A percentile compares a stretch with the other conserved stretches of the same genome.
phyloP scores from a whole-genome alignment of 495 filamentous ascomycete species.

The Penicillium crystallinum region DNA sequence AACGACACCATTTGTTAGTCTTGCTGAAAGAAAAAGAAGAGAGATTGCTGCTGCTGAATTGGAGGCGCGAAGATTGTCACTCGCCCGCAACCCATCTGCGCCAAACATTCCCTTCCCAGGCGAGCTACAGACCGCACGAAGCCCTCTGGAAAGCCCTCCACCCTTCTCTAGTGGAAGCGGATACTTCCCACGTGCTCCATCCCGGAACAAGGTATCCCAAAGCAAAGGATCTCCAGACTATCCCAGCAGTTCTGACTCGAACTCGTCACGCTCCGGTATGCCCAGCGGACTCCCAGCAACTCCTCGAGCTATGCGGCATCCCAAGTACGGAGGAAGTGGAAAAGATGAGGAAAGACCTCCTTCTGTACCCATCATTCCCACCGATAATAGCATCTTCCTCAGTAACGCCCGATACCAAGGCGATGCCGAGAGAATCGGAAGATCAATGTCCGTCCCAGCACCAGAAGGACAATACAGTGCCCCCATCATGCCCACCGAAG shows the following conservation, averaged over 20 bases:
- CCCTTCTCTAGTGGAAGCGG: conserved; percentile 30
- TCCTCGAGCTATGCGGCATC: conserved; percentile 77
- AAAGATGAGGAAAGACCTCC: conserved; percentile 53
- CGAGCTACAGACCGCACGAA: conserved; percentile 40
- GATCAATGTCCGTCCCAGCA: conserved; percentile 71
- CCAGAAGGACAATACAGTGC: conserved; percentile 48
- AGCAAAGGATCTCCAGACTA: conserved; percentile 45
- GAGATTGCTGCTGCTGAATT: conserved; percentile 80
- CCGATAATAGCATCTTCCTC: conserved; percentile 45
- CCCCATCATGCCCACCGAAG: conserved; percentile 37
- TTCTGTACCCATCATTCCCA: conserved; percentile 61
- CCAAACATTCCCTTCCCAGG: conserved; percentile 78
- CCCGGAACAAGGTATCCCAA: conserved; percentile 26
- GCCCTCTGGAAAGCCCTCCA: conserved; percentile 27
- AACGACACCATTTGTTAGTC: conserved; percentile 23
- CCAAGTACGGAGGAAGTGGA: conserved; percentile 54
- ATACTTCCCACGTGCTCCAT: conserved; percentile 41
- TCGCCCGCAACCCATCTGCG: conserved; percentile 71
- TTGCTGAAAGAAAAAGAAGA: conserved; percentile 51
- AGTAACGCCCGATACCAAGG: conserved; percentile 63
- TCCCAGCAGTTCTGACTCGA: conserved; percentile 41
- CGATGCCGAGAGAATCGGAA: conserved; percentile 49
- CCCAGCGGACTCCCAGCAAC: conserved; percentile 72
- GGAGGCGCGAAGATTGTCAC: conserved; percentile 77
- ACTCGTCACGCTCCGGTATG: conserved; percentile 37